phyloP scores from a whole-genome alignment of 2,329 filamentous ascomycete genomes.

The Diaporthe aspalathi region DNA sequence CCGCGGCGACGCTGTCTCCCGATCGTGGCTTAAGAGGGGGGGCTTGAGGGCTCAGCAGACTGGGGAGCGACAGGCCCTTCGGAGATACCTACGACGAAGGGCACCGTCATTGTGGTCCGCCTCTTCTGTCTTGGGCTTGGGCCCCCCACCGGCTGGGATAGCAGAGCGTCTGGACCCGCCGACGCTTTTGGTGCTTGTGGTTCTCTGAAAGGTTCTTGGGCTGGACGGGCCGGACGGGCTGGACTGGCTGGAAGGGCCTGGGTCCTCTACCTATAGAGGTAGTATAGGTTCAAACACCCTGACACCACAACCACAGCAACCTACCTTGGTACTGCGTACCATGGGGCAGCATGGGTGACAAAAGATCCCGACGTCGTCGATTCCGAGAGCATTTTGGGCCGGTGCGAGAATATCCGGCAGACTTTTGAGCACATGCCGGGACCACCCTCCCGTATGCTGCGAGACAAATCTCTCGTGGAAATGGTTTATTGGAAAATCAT shows the following conservation, averaged over 20 bases:
- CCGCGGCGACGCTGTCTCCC: not conserved
- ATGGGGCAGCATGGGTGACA: too few relatives aligned
- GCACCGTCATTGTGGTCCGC: slow-evolving; percentile 14
- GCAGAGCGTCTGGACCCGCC: slow-evolving; percentile 2
- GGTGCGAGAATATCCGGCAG: not conserved
- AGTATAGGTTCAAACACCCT: too few relatives aligned
- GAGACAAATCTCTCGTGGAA: slow-evolving; percentile 1
- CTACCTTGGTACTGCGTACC: not conserved
- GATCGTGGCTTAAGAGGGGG: too few relatives aligned
- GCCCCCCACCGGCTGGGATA: not conserved
- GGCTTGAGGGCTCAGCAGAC: not conserved
- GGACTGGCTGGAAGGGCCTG: too few relatives aligned
- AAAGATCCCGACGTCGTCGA: slow-evolving; percentile 11
- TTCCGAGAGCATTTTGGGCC: not conserved
- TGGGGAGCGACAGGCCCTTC: slow-evolving; percentile 18
- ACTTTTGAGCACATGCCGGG: not conserved
- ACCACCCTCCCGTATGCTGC: not conserved
- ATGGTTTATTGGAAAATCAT: not conserved
- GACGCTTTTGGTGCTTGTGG: not conserved
- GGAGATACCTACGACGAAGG: slow-evolving; percentile 21
- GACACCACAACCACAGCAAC: too few relatives aligned
- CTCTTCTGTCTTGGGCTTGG: not conserved
- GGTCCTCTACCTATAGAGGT: too few relatives aligned
- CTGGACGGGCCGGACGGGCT: slow-evolving; percentile 7
- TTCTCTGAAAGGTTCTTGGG: not conserved